Evolutionary conservation across 768 basidiomycete species (phyloP).

Genomic region (Suillus spraguei): DNA sequence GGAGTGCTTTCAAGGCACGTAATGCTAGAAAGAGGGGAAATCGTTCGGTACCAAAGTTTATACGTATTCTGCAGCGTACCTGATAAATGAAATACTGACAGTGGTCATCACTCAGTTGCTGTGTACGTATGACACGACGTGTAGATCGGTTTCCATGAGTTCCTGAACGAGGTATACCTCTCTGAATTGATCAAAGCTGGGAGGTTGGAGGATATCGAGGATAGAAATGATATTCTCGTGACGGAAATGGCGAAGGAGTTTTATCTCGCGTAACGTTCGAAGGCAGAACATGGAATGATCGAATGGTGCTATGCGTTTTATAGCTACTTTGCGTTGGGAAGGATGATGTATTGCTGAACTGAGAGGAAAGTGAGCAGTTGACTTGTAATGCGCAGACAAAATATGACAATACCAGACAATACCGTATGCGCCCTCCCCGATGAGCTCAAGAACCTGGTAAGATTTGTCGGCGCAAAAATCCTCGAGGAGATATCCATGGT

Average conservation of each 20-base stretch:
- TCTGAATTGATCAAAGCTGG: constrained; percentile 73
- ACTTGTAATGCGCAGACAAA: not conserved
- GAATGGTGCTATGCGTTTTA: constrained; percentile 95
- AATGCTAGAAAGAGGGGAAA: constrained; percentile 55
- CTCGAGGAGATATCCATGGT: constrained; percentile 34
- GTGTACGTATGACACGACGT: constrained; percentile 95
- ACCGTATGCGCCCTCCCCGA: constrained; percentile 95
- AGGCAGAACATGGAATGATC: constrained; percentile 94
- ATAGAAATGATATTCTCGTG: constrained; percentile 94
- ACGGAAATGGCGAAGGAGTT: constrained; percentile 85
- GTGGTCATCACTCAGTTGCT: constrained; percentile 93
- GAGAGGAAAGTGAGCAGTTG: constrained; percentile 17
- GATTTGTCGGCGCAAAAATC: constrained; percentile 52
- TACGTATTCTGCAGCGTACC: constrained; percentile 38
- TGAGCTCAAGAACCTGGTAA: constrained; percentile 80
- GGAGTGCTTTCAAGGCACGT: constrained; percentile 91
- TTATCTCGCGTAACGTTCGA: constrained; percentile 84
- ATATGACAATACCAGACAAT: constrained; percentile 63
- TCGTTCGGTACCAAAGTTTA: not conserved
- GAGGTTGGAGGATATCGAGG: constrained; percentile 88
- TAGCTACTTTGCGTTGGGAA: constrained; percentile 85
- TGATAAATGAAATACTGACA: constrained; percentile 98
- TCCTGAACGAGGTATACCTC: constrained; percentile 83
- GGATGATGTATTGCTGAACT: constrained; percentile 79
- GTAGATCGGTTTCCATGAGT: constrained; percentile 91